Evolutionary conservation across 345 rosid species (phyloP).

Genomic region (Psidium guajava): DNA sequence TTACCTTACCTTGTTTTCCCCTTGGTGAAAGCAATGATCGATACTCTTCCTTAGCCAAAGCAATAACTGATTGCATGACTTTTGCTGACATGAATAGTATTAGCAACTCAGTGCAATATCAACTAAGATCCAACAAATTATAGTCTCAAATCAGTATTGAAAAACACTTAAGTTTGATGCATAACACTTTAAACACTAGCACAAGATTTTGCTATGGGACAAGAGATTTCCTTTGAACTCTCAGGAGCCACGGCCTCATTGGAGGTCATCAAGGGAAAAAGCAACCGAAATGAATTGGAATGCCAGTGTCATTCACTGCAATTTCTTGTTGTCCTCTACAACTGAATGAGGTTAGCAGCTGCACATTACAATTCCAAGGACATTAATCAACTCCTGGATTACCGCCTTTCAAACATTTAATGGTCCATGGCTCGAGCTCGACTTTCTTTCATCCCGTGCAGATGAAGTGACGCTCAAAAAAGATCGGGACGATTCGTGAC

Average conservation of each 20-base stretch:
- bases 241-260: neutral
- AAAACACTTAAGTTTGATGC: neutral
- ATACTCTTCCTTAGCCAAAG: too few species aligned
- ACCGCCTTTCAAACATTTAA: neutral
- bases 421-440: conserved; percentile 4
- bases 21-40: too few species aligned
- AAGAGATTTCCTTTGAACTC: neutral
- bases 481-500: conserved; percentile 35
- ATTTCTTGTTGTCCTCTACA: neutral
- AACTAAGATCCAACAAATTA: too few species aligned
- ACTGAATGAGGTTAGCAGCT: neutral
- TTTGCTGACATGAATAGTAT: too few species aligned
- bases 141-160: too few species aligned
- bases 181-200: neutral
- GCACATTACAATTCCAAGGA: neutral
- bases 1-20: too few species aligned
- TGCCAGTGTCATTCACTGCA: neutral
- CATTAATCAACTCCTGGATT: neutral
- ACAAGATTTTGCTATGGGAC: neutral
- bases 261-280: neutral
- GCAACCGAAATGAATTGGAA: neutral
- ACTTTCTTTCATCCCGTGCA: conserved; percentile 1
- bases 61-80: too few species aligned
- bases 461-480: neutral
- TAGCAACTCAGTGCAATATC: too few species aligned